Base-by-base conservation (phyloP, 495 filamentous ascomycete species). In the Aspergillus homomorphus region DNA sequence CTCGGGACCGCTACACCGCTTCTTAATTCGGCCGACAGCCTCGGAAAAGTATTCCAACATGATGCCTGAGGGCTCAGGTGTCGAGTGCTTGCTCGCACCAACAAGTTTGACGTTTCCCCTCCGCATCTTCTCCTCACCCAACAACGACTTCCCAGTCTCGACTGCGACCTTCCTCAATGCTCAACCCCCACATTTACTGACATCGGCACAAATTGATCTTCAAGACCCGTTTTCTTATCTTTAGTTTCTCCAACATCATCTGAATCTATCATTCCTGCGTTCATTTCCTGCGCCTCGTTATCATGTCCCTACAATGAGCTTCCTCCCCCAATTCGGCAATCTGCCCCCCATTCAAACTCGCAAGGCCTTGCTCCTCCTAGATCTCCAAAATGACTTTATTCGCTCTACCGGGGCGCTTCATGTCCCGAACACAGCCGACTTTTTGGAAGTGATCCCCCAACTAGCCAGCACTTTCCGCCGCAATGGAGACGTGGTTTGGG, bases 371-470 rank as follows among this genome's bases (percentile, higher is more conserved):
- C 75, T 98, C 22, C 69, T 96, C 15, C 77, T 97, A 53, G 92
- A 96, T 66, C 81, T 96, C 21, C 94, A 98, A 61, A 96, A 96
- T 68, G 94, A 97, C 71, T 96, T 97, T 66, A 70, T 96, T 45
- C 81, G 84, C 24, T 71, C 83, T 1, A 80, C 84, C 41, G 91
- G 89, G 30, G 84, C 85, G 43, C 76, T 96, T 33, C 81, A 86
- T 38, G 81, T 91, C 44, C 77, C 76, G 45, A 81, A 84, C 45
- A 83, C 84, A 19, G 73, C 82, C 9, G 84, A 86, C 15, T 89
- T 91, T 52, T 68, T 94, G 20, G 81, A 88, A 22, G 81, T 79
- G 2, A 82, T 92, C 28, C 78, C 85, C 10, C 70, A 79, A 1
- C 76, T 98, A 7, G 83, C 85, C 23, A 84, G 83, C 12, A 76